Conservation (phyloP, 768 basidiomycete species). For the Suillus americanus region DNA sequence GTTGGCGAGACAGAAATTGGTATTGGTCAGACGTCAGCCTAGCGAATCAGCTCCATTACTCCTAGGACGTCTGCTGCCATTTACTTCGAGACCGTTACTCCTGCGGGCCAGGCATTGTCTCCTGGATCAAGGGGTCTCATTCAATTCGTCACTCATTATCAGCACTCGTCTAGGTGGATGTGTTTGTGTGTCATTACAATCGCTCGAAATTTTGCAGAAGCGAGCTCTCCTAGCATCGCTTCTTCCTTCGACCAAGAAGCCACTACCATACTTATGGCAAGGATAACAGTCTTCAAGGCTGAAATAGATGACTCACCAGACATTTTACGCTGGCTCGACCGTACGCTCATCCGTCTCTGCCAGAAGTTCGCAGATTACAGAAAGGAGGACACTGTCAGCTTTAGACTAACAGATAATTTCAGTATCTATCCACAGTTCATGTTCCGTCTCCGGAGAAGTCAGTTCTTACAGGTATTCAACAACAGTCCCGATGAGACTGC, state of each 20-base stretch:
- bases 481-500: constrained; percentile 99
- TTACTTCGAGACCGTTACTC: constrained; percentile 98
- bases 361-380: constrained; percentile 99
- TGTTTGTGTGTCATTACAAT: constrained; percentile 95
- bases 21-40: constrained; percentile 97
- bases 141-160: constrained; percentile 98
- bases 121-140: constrained; percentile 94
- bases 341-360: constrained; percentile 97
- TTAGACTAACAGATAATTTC: constrained; percentile 93
- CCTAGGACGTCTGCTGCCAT: constrained; percentile 87
- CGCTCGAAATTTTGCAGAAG: constrained; percentile 95
- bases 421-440: constrained; percentile 99
- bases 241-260: constrained; percentile 98
- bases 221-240: constrained; percentile 89
- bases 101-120: constrained; percentile 88
- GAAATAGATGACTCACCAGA: constrained; percentile 98
- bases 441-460: constrained; percentile 97
- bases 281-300: constrained; percentile 98
- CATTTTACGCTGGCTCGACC: constrained; percentile 93
- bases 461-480: constrained; percentile 99
- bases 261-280: constrained; percentile 95
- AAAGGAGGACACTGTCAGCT: constrained; percentile 95
- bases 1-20: constrained; percentile 99
- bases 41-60: constrained; percentile 92
- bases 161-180: constrained; percentile 94